A percentile compares a stretch with the other conserved stretches of the same genome.
These are phyloP conservation scores for Dryas alaskensis DNA, from an alignment of 306 rosid species.

Conservation along the genomic window DNA sequence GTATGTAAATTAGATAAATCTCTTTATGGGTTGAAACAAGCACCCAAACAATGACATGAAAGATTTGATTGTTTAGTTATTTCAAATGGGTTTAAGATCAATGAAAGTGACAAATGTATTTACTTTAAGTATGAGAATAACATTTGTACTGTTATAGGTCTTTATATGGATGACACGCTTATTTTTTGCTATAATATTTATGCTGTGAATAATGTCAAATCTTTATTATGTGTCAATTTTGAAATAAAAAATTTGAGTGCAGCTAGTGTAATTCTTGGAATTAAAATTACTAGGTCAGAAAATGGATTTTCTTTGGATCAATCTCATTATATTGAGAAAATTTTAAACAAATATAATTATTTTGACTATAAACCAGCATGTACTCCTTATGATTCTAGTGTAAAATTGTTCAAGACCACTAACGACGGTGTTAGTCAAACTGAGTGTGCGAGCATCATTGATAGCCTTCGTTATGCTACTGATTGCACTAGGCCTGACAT, in stretches of 20 bases:
- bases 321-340: not conserved
- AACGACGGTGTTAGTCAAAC: not conserved
- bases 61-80: not conserved
- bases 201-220: not conserved
- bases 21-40: conserved; percentile 1
- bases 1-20: conserved; percentile 10
- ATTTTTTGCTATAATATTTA: not conserved
- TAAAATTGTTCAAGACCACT: not conserved
- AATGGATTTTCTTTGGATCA: not conserved
- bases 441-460: conserved; percentile 9
- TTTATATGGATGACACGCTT: not conserved
- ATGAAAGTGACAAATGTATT: conserved; percentile 1
- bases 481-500: not conserved
- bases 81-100: not conserved
- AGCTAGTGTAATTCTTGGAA: not conserved
- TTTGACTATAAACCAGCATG: not conserved
- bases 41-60: conserved; percentile 1
- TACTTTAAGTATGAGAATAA: not conserved
- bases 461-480: not conserved
- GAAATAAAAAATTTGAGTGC: not conserved
- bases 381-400: not conserved
- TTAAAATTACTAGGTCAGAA: not conserved
- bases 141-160: not conserved
- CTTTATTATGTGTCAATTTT: not conserved
- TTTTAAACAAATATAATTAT: not conserved